Evolutionary conservation across 345 rosid species (phyloP), one percentile per base, ranked within the genome.

Genomic region (Eucalyptus rudis): DNA sequence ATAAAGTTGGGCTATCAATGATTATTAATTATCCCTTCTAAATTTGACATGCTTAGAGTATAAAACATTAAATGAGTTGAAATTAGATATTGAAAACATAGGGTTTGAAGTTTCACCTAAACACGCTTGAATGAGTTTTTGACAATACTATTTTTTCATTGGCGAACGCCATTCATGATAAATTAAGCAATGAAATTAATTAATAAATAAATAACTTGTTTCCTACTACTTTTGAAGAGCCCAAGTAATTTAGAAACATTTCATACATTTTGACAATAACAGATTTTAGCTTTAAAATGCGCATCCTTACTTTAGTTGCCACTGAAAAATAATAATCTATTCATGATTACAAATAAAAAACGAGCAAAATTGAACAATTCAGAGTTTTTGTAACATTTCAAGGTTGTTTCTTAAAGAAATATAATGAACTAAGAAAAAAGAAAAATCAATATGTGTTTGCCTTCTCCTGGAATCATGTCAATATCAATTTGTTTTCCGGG

Each of bases 401-500:
- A 71, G 24, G 11, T 33, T 19, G 24, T 71, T 71, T 71, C 44
- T 33, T 71, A 17, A 71, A 71, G 25, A 71, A 71, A 17, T 1
- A 17, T 71, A 33, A 33, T 1, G 22, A 71, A 9, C 13, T 33
- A 17, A 9, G 25, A 71, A 33, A 68, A 31, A 71, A 71, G 24
- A 12, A 71, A 68, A 5, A 9, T 19, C 81, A 66, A 10, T 68
- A 33, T 33, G 24, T 33, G 44, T 68, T 68, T 10, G 44, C 44
- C 25, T 33, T 68, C 81, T 68, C 25, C 11, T 62, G 4, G 1
- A 2, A 71, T 71, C 25, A 33, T 10, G 44, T 19, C 25, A 71
- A 68, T 17, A 5, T 17, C 20, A 8, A 4, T 17, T 19, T 2
- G 1, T 68, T 33, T 68, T 17, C 10, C 0, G 0, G 4, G 2